phyloP scores from a whole-genome alignment of 2,329 filamentous ascomycete genomes.

The Pseudogymnoascus sp. region DNA sequence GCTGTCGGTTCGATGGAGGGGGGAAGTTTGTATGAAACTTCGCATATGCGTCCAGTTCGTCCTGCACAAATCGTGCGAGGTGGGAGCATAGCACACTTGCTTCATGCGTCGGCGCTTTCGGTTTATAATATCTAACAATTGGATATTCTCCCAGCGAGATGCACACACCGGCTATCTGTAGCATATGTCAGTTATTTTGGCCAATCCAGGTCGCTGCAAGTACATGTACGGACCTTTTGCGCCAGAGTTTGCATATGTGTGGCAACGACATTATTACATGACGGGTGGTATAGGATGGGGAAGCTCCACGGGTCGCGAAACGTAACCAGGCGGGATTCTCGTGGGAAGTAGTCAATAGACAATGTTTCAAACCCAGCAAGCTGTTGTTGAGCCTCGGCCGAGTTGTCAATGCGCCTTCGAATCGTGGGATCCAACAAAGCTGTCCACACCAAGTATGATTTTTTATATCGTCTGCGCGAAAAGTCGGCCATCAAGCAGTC shows the following conservation, averaged over 20 bases:
- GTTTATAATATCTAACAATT: constrained; percentile 82
- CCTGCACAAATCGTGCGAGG: constrained; percentile 82
- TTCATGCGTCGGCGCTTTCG: constrained; percentile 67
- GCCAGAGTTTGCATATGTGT: constrained; percentile 77
- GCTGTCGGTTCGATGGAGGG: constrained; percentile 65
- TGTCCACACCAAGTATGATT: constrained; percentile 78
- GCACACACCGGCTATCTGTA: constrained; percentile 76
- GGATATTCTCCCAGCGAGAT: constrained; percentile 91
- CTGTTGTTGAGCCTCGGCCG: constrained; percentile 57
- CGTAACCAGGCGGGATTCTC: constrained; percentile 83
- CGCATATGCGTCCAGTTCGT: constrained; percentile 82
- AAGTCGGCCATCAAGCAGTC: constrained; percentile 93
- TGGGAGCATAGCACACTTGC: constrained; percentile 81
- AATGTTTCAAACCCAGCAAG: constrained; percentile 76
- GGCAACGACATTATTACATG: constrained; percentile 74
- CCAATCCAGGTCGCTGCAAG: not conserved
- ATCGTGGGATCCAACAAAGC: constrained; percentile 60
- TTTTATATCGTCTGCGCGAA: constrained; percentile 72
- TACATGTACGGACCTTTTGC: constrained; percentile 58
- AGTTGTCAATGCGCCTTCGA: constrained; percentile 66
- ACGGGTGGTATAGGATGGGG: constrained; percentile 81
- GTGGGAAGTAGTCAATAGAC: constrained; percentile 80
- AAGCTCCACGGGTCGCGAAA: constrained; percentile 97
- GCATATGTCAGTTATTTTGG: constrained; percentile 16
- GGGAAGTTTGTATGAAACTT: constrained; percentile 80